phyloP scores from a whole-genome alignment of 306 rosid species.

The Citrullus amarus region DNA sequence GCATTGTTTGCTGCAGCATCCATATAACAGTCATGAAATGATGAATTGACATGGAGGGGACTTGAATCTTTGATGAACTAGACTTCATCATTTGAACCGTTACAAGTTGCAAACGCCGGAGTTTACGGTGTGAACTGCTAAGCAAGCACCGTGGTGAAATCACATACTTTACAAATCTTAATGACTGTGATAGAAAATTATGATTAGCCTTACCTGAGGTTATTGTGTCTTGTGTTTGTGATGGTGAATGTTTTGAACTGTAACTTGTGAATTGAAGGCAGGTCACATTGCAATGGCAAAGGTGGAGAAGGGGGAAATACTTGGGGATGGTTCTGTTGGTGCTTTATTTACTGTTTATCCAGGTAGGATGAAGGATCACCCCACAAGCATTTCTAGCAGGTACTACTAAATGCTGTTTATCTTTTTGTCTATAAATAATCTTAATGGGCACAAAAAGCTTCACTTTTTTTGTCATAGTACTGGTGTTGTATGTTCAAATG shows the following conservation, averaged over 20 bases:
- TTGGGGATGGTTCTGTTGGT: neutral
- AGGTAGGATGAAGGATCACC: neutral
- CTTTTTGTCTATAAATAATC: neutral
- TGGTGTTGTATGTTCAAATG: neutral
- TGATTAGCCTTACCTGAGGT: neutral
- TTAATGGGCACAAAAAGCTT: neutral
- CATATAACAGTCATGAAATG: neutral
- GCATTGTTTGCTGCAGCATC: neutral
- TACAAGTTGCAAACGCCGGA: neutral
- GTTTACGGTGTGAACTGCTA: neutral
- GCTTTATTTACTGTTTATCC: neutral
- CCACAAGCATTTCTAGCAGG: neutral
- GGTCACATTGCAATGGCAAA: neutral
- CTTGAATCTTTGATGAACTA: neutral
- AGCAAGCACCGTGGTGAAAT: neutral
- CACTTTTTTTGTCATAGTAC: neutral
- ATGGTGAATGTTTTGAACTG: neutral
- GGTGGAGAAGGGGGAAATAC: neutral
- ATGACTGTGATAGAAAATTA: neutral
- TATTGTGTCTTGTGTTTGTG: neutral
- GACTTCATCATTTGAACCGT: neutral
- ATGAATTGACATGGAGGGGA: neutral
- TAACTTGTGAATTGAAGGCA: neutral
- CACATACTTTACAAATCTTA: neutral
- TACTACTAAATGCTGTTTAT: neutral